Evolutionary conservation across 1,139 yeast species (phyloP).

Genomic region (Yarrowia galli): DNA sequence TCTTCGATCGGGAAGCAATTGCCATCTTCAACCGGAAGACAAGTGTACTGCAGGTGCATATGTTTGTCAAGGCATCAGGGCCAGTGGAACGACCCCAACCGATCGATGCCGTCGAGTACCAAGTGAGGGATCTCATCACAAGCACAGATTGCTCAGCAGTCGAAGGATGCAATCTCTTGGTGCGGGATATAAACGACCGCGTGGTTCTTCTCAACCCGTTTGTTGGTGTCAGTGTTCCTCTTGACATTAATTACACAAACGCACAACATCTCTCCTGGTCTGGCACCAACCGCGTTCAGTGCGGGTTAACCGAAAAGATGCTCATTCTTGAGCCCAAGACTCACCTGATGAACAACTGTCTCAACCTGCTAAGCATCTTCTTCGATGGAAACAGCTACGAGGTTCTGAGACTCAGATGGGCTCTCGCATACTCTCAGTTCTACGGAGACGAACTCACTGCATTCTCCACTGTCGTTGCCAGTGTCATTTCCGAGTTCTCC

Average conservation of each 20-base stretch:
- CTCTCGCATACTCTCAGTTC: slow-evolving; percentile 59
- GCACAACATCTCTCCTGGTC: slow-evolving; percentile 41
- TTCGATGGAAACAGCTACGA: slow-evolving; percentile 67
- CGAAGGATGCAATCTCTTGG: slow-evolving; percentile 40
- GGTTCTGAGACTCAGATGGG: slow-evolving; percentile 69
- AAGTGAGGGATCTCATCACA: slow-evolving; percentile 43
- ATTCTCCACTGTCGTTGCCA: slow-evolving; percentile 60
- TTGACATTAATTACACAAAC: slow-evolving; percentile 42
- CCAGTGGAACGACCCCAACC: slow-evolving; percentile 45
- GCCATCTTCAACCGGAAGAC: slow-evolving; percentile 53
- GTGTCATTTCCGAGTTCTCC: slow-evolving; percentile 42
- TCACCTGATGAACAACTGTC: slow-evolving; percentile 54
- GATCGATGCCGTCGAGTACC: slow-evolving; percentile 42
- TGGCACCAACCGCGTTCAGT: slow-evolving; percentile 41
- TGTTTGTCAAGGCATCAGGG: slow-evolving; percentile 43
- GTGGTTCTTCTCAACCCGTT: slow-evolving; percentile 70
- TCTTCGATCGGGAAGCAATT: slow-evolving; percentile 66
- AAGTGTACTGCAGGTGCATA: slow-evolving; percentile 43
- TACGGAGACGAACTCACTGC: slow-evolving; percentile 68
- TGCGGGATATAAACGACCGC: slow-evolving; percentile 47
- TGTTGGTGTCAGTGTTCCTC: slow-evolving; percentile 61
- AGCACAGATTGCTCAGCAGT: slow-evolving; percentile 41
- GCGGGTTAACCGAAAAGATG: slow-evolving; percentile 42
- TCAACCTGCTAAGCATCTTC: slow-evolving; percentile 52
- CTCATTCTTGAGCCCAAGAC: slow-evolving; percentile 59